Evolutionary conservation across 2,329 filamentous ascomycete species (phyloP).

Genomic region (Cyphellophora europaea): DNA sequence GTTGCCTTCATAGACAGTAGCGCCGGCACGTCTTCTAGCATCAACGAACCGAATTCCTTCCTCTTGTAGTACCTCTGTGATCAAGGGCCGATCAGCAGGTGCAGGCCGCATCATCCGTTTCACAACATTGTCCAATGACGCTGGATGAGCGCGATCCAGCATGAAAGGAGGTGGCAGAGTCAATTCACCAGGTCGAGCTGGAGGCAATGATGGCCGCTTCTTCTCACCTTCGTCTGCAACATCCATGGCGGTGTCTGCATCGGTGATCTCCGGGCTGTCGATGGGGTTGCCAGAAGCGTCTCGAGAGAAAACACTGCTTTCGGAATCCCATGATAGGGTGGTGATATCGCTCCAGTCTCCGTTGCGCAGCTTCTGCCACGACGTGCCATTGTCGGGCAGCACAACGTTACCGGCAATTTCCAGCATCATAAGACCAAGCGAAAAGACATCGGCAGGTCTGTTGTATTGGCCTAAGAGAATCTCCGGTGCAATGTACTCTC

Average conservation of each 20-base stretch:
- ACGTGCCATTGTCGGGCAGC: constrained; percentile 82
- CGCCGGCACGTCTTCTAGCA: constrained; percentile 67
- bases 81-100: constrained; percentile 62
- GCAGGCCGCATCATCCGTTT: constrained; percentile 78
- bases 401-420: constrained; percentile 92
- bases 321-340: constrained; percentile 71
- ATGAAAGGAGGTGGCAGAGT: constrained; percentile 76
- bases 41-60: constrained; percentile 75
- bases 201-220: too few relatives aligned
- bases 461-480: constrained; percentile 79
- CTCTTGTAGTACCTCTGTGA: constrained; percentile 62
- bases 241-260: constrained; percentile 32
- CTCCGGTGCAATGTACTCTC: constrained; percentile 92
- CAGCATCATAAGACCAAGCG: constrained; percentile 85
- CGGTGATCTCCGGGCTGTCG: constrained; percentile 30
- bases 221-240: constrained; percentile 25
- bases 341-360: constrained; percentile 86
- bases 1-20: constrained; percentile 92
- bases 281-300: constrained; percentile 66
- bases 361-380: constrained; percentile 81
- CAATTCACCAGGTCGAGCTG: constrained; percentile 46
- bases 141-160: constrained; percentile 61
- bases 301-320: constrained; percentile 58
- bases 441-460: constrained; percentile 88
- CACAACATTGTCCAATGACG: constrained; percentile 76